Evolutionary conservation across 495 filamentous ascomycete species (phyloP), one percentile per base, ranked within the genome.

Genomic region (Aspergillus hancockii): DNA sequence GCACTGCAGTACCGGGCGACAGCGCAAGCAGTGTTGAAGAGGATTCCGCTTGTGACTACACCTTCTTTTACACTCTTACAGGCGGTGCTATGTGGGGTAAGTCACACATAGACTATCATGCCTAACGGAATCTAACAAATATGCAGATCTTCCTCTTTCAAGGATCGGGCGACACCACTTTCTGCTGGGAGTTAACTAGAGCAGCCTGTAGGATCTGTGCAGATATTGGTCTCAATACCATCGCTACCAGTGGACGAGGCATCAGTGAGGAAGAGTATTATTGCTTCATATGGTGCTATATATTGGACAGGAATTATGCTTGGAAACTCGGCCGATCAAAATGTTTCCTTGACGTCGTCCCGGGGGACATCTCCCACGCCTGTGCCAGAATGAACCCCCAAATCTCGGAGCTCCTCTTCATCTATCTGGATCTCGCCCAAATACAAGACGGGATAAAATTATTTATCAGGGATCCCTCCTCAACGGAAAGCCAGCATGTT

Each of bases 231-330:
- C 56, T 64, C 41, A 25, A 54, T 16, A 12, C 28, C 1, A 54
- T 8, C 13, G 56, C 23, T 34, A n/a, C 52, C 1, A 4, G 25
- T 21, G 52, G 38, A 46, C 28, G 14, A 9, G 12, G 21, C 10
- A 55, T 45, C 30, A 41, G 38, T 4, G 59, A 62, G 22, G 66
- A 66, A 30, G 63, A 64, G 36, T 57, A 60, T n/a, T 66, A 60
- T 57, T 69, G 66, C 45, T 49, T 69, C 18, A 45, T 69, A 6
- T 66, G 66, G 63, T 69, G 66, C 51, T 69, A 69, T 28, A 64
- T 55, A 36, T 34, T 69, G 38, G 66, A 69, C 40, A 52, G 59
- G 25, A 69, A 66, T 40, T 60, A 69, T 30, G 63, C 63, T 2
- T 64, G 56, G 41, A 69, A 66, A 45, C 49, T 62, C 14, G 61